Evolutionary conservation across 805 yeast species (phyloP).

Genomic region (Ogataea henricii): DNA sequence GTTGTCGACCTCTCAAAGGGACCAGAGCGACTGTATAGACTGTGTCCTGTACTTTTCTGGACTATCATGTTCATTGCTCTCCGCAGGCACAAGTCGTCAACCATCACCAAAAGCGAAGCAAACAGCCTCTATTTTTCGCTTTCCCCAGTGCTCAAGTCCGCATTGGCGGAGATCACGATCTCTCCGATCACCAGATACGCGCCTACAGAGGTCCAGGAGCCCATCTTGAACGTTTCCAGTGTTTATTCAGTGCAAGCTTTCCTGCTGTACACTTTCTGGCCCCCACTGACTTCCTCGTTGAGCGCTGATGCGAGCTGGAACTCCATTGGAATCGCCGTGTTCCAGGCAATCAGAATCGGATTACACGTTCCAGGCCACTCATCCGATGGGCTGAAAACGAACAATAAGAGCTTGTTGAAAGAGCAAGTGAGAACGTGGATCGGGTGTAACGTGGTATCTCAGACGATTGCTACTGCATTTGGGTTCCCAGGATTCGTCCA

Average conservation of each 20-base stretch:
- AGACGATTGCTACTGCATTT: slow-evolving; percentile 85
- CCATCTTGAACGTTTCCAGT: slow-evolving; percentile 82
- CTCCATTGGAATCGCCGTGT: slow-evolving; percentile 88
- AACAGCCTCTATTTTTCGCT: slow-evolving; percentile 55
- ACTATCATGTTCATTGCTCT: slow-evolving; percentile 84
- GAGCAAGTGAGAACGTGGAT: slow-evolving; percentile 93
- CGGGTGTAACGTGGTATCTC: slow-evolving; percentile 88
- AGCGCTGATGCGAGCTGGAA: slow-evolving; percentile 97
- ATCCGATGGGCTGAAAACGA: slow-evolving; percentile 48
- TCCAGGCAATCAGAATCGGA: slow-evolving; percentile 91
- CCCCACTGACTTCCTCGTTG: slow-evolving; percentile 89
- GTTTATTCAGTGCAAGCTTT: slow-evolving; percentile 95
- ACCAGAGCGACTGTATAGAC: slow-evolving; percentile 73
- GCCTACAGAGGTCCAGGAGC: slow-evolving; percentile 78
- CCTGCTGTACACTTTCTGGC: slow-evolving; percentile 88
- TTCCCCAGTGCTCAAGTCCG: slow-evolving; percentile 70
- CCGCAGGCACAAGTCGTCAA: slow-evolving; percentile 53
- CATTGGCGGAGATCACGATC: slow-evolving; percentile 84
- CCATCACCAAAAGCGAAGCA: slow-evolving; percentile 27
- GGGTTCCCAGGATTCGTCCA: slow-evolving; percentile 94
- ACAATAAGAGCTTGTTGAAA: slow-evolving; percentile 49
- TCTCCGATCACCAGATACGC: slow-evolving; percentile 85
- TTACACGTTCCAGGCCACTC: slow-evolving; percentile 76
- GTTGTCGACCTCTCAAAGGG: slow-evolving; percentile 82
- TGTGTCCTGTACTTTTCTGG: slow-evolving; percentile 93